phyloP scores from a whole-genome alignment of 352 stramenopile species.

The Pythium folliculosum region DNA sequence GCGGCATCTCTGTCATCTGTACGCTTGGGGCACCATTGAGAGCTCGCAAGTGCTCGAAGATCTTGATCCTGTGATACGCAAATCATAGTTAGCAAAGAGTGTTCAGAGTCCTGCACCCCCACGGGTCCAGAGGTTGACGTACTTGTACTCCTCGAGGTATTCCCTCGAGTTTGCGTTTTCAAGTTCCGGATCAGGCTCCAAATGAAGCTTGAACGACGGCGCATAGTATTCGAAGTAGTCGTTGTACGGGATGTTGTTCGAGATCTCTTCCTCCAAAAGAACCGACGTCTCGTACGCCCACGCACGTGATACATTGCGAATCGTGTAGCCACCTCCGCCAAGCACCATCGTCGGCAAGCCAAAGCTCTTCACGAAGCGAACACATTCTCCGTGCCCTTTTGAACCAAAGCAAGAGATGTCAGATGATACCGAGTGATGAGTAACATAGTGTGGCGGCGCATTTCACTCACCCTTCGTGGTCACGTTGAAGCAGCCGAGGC shows the following conservation, averaged over 20 bases:
- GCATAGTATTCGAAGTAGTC: slow-evolving; percentile 88
- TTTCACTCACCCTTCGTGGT: slow-evolving; percentile 52
- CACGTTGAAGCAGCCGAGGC: slow-evolving; percentile 98
- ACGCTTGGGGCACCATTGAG: slow-evolving; percentile 78
- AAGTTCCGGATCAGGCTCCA: slow-evolving; percentile 74
- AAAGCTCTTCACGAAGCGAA: slow-evolving; percentile 89
- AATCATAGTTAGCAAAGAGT: not conserved
- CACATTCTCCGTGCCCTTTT: slow-evolving; percentile 80
- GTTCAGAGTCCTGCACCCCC: not conserved
- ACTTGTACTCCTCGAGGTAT: slow-evolving; percentile 88
- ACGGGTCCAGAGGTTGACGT: slow-evolving; percentile 21
- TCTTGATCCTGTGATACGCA: slow-evolving; percentile 55
- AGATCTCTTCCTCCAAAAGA: slow-evolving; percentile 81
- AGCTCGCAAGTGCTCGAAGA: slow-evolving; percentile 81
- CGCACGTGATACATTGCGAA: slow-evolving; percentile 89
- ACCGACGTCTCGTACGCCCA: slow-evolving; percentile 98
- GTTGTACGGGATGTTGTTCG: slow-evolving; percentile 84
- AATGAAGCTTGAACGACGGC: slow-evolving; percentile 83
- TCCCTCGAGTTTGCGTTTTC: slow-evolving; percentile 85
- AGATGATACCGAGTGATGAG: not conserved
- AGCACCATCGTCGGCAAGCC: slow-evolving; percentile 82
- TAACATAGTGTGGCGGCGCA: not conserved
- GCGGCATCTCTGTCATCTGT: slow-evolving; percentile 77
- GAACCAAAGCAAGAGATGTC: not conserved
- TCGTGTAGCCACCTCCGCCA: slow-evolving; percentile 84